Conservation (phyloP, 768 basidiomycete species). For the Galerina sulciceps region DNA sequence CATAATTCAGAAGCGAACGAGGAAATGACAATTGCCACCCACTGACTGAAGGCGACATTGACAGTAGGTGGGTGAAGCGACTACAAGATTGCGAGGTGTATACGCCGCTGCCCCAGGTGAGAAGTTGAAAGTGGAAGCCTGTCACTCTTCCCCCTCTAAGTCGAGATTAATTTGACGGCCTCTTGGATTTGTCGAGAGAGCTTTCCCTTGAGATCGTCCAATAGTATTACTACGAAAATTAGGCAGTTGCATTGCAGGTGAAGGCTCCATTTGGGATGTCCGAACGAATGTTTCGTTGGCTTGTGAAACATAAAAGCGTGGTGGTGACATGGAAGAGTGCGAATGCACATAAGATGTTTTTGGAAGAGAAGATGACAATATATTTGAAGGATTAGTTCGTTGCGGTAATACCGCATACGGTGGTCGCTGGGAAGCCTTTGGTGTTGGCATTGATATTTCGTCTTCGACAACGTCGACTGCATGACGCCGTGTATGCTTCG, state of each 20-base stretch:
- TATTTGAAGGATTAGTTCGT: conserved; percentile 1
- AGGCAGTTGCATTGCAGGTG: conserved; percentile 56
- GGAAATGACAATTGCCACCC: no score
- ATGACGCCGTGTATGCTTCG: conserved; percentile 12
- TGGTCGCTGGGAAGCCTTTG: conserved; percentile 23
- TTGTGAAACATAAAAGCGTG: conserved; percentile 39
- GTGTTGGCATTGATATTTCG: conserved; percentile 25
- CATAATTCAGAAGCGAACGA: no score
- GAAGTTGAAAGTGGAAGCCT: no score
- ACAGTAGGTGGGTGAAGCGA: no score
- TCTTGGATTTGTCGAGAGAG: background rate
- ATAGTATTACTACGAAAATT: conserved; percentile 23
- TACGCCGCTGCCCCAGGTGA: no score
- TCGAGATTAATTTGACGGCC: conserved; percentile 1
- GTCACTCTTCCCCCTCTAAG: background rate
- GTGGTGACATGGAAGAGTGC: conserved; percentile 35
- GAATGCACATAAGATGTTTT: conserved; percentile 22
- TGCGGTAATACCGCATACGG: conserved; percentile 9
- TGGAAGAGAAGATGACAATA: conserved; percentile 17
- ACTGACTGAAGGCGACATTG: no score
- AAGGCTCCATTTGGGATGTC: conserved; percentile 58
- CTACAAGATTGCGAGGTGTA: no score
- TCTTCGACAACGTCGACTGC: background rate
- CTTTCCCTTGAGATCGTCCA: conserved; percentile 22
- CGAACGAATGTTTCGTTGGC: conserved; percentile 40